Evolutionary conservation across 352 stramenopile species (phyloP).

Genomic region (Phytopythium boreale): DNA sequence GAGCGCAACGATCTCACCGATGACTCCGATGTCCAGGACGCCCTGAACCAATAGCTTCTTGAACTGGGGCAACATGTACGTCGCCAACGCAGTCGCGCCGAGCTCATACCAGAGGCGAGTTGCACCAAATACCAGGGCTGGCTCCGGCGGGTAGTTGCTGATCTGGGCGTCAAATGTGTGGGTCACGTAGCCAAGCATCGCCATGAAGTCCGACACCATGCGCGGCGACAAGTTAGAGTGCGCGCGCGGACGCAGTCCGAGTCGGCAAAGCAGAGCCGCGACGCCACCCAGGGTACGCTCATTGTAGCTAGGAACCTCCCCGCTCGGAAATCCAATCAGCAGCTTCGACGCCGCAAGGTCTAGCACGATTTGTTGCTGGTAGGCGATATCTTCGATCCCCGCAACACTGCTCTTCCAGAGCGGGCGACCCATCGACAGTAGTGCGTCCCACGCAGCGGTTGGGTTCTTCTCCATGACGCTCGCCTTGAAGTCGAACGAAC

Average conservation of each 20-base stretch:
- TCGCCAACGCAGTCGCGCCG: background rate
- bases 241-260: background rate
- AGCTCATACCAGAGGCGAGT: background rate
- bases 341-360: background rate
- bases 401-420: background rate
- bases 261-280: background rate
- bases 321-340: background rate
- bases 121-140: background rate
- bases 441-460: background rate
- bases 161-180: background rate
- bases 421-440: constrained; percentile 1
- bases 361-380: background rate
- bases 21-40: background rate
- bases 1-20: background rate
- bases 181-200: background rate
- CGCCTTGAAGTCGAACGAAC: background rate
- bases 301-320: background rate
- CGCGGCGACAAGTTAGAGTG: background rate
- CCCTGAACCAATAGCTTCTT: background rate
- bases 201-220: background rate
- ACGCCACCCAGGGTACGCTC: background rate
- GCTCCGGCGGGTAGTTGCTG: background rate
- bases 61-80: background rate
- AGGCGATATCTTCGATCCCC: background rate
- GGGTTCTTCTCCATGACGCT: background rate